Evolutionary conservation across 169 alveolate genomes (phyloP).

Genomic region (Plasmodium reichenowi): DNA sequence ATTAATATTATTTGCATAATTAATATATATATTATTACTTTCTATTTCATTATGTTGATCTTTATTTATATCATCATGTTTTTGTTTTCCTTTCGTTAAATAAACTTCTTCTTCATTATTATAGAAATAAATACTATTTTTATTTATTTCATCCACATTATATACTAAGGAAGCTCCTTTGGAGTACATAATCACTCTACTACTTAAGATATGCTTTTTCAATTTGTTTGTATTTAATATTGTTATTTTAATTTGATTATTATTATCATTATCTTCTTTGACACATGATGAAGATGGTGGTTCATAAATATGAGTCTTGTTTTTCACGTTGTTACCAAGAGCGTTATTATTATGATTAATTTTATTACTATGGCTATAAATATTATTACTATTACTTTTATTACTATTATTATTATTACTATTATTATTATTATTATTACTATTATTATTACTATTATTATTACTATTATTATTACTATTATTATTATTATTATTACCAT

Average conservation of each 20-base stretch:
- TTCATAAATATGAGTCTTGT: background rate
- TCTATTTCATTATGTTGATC: constrained; percentile 24
- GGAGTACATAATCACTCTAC: constrained; percentile 46
- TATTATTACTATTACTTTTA: background rate
- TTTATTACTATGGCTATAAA: no score
- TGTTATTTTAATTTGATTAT: constrained; percentile 25
- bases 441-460: background rate
- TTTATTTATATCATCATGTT: constrained; percentile 31
- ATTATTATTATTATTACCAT: no score
- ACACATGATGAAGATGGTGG: no score
- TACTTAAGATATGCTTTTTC: constrained; percentile 58
- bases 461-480: no score
- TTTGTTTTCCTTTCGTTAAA: constrained; percentile 11
- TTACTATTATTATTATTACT: background rate
- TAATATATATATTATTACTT: constrained; percentile 35
- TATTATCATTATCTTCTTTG: background rate
- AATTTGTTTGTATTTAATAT: constrained; percentile 51
- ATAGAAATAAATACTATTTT: constrained; percentile 58
- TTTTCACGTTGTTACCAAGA: background rate
- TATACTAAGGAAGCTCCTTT: constrained; percentile 55
- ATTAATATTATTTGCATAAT: constrained; percentile 56
- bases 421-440: background rate
- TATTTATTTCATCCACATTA: constrained; percentile 56
- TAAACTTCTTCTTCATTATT: constrained; percentile 25
- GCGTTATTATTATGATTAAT: background rate